Evolutionary conservation across 192 early-diverging fungal genomes (phyloP).

Genomic region (Podila clonocystis): DNA sequence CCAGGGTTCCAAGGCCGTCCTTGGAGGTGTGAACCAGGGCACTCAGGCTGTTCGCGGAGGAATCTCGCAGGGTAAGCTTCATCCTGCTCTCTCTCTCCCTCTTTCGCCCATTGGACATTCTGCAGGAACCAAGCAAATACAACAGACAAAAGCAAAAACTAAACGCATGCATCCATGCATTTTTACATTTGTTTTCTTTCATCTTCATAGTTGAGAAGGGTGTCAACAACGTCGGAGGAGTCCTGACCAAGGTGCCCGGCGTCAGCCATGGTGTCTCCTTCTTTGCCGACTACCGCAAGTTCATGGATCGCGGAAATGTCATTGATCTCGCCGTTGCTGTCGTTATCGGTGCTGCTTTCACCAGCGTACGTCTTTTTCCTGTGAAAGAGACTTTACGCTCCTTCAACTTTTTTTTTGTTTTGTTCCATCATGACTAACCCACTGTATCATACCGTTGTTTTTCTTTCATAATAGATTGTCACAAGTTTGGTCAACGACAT

Average conservation of each 20-base stretch:
- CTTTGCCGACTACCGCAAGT: slow-evolving; percentile 64
- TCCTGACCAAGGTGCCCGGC: slow-evolving; percentile 35
- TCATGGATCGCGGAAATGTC: slow-evolving; percentile 66
- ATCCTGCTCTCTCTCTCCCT: neutral
- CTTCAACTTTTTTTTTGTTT: slow-evolving; percentile 7
- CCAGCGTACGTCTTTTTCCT: slow-evolving; percentile 41
- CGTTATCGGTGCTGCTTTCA: slow-evolving; percentile 64
- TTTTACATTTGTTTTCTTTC: neutral
- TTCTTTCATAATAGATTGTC: slow-evolving; percentile 28
- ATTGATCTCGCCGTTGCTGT: slow-evolving; percentile 75
- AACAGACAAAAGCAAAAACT: neutral
- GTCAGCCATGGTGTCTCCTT: slow-evolving; percentile 59
- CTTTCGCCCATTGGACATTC: too few relatives aligned
- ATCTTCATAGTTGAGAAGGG: slow-evolving; percentile 42
- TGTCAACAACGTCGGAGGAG: slow-evolving; percentile 31
- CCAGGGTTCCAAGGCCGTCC: neutral
- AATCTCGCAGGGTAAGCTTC: slow-evolving; percentile 32
- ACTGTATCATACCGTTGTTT: neutral
- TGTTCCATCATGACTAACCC: neutral
- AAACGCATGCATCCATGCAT: neutral
- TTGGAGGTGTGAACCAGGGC: slow-evolving; percentile 16
- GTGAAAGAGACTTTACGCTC: slow-evolving; percentile 7
- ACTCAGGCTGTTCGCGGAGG: slow-evolving; percentile 35
- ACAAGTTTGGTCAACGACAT: slow-evolving; percentile 63
- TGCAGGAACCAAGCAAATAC: neutral